These are phyloP conservation scores for Trametes polyzona DNA, from an alignment of 1,284 basidiomycete genomes.

Conservation along the genomic window DNA sequence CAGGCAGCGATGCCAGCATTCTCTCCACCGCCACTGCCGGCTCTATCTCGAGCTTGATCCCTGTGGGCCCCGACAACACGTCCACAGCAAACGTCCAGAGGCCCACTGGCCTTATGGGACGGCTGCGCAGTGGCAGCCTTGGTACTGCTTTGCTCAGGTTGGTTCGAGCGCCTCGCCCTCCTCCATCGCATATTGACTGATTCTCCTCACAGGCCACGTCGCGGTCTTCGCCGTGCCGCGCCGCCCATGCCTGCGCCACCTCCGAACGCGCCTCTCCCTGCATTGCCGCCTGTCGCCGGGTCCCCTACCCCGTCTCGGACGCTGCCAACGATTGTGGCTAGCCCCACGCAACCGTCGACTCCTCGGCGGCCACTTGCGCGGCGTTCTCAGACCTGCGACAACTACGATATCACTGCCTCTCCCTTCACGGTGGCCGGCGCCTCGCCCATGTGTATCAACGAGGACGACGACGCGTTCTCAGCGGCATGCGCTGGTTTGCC, in stretches of 20 bases:
- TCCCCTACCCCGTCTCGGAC: slow-evolving; percentile 20
- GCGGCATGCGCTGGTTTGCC: slow-evolving; percentile 9
- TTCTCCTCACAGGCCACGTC: slow-evolving; percentile 11
- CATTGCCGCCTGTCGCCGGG: slow-evolving; percentile 15
- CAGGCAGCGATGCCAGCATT: slow-evolving; percentile 32
- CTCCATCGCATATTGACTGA: background rate
- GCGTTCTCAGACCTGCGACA: slow-evolving; percentile 30
- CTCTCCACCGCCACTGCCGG: slow-evolving; percentile 17
- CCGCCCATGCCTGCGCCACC: slow-evolving; percentile 18
- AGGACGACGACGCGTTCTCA: slow-evolving; percentile 21
- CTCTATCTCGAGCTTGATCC: slow-evolving; percentile 7
- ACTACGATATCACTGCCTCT: slow-evolving; percentile 20
- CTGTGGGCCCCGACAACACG: background rate
- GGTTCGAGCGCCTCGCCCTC: background rate
- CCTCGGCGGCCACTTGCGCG: slow-evolving; percentile 27
- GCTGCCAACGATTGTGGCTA: slow-evolving; percentile 21
- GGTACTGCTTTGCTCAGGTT: slow-evolving; percentile 30
- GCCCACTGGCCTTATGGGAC: slow-evolving; percentile 25
- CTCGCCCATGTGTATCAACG: slow-evolving; percentile 21
- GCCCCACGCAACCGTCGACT: slow-evolving; percentile 17
- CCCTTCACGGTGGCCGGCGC: slow-evolving; percentile 23
- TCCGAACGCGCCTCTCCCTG: slow-evolving; percentile 17
- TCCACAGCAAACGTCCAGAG: slow-evolving; percentile 12
- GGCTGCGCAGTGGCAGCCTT: slow-evolving; percentile 35
- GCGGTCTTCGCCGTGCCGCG: slow-evolving; percentile 20